Evolutionary conservation across 2,329 filamentous ascomycete species (phyloP).

Genomic region (Chalaropsis thielavioides): DNA sequence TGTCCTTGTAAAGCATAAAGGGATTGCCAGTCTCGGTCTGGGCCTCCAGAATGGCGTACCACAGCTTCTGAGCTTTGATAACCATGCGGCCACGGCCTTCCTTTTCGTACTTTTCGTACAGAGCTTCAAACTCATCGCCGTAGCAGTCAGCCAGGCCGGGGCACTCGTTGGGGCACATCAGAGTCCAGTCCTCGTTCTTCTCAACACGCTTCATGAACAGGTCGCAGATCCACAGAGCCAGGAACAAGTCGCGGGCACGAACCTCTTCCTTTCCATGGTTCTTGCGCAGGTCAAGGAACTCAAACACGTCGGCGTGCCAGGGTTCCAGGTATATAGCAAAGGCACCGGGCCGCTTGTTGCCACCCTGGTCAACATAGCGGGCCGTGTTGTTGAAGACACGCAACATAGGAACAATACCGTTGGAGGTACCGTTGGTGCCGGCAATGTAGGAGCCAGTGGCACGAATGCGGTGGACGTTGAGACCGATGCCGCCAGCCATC

Average conservation of each 20-base stretch:
- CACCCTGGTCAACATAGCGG: slow-evolving; percentile 95
- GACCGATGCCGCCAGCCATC: slow-evolving; percentile 93
- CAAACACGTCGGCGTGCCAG: slow-evolving; percentile 95
- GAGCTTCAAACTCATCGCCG: slow-evolving; percentile 87
- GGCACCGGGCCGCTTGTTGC: slow-evolving; percentile 96
- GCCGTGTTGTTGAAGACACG: slow-evolving; percentile 99
- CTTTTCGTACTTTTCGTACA: slow-evolving; percentile 86
- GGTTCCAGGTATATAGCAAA: slow-evolving; percentile 99
- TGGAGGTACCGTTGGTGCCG: slow-evolving; percentile 95
- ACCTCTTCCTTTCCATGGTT: slow-evolving; percentile 99
- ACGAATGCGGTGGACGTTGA: slow-evolving; percentile 93
- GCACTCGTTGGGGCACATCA: slow-evolving; percentile 97
- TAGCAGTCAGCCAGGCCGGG: slow-evolving; percentile 92
- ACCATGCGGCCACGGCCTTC: slow-evolving; percentile 80
- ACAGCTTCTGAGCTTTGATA: slow-evolving; percentile 95
- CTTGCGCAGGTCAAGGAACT: slow-evolving; percentile 95
- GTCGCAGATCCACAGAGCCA: slow-evolving; percentile 95
- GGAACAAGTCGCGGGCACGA: slow-evolving; percentile 91
- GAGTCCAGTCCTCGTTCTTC: slow-evolving; percentile 89
- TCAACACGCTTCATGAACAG: slow-evolving; percentile 99
- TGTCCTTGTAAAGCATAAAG: slow-evolving; percentile 99
- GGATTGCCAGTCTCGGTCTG: slow-evolving; percentile 98
- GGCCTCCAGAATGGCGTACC: slow-evolving; percentile 95
- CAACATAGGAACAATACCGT: slow-evolving; percentile 94
- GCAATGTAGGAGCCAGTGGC: slow-evolving; percentile 96